Evolutionary conservation across 2,329 filamentous ascomycete genomes (phyloP).

Genomic region (Microascus cirrosus): DNA sequence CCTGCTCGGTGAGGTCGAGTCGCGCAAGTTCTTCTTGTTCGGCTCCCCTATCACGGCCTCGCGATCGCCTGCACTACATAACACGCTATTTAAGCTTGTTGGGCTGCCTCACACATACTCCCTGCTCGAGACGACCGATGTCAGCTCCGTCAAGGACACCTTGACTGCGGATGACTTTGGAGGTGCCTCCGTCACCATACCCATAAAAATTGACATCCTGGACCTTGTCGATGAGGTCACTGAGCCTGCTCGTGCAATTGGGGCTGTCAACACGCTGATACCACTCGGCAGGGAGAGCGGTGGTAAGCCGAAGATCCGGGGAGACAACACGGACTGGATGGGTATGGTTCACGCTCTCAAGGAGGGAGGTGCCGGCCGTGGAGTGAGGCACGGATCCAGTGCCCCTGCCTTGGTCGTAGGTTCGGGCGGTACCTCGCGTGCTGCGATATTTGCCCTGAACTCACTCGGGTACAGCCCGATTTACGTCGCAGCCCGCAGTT

Average conservation of each 20-base stretch:
- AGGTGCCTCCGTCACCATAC: constrained; percentile 91
- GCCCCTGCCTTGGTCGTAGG: constrained; percentile 59
- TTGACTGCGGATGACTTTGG: constrained; percentile 70
- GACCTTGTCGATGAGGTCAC: constrained; percentile 69
- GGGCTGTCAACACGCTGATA: constrained; percentile 90
- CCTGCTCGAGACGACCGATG: constrained; percentile 61
- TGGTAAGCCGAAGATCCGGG: constrained; percentile 48
- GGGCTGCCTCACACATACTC: constrained; percentile 81
- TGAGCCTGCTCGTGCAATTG: constrained; percentile 68
- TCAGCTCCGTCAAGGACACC: constrained; percentile 47
- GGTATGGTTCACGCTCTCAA: constrained; percentile 78
- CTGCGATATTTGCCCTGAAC: constrained; percentile 80
- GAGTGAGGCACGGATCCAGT: not conserved
- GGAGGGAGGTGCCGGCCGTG: constrained; percentile 45
- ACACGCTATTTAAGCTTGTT: constrained; percentile 62
- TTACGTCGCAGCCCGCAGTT: constrained; percentile 73
- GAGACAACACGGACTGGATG: constrained; percentile 92
- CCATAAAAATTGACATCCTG: constrained; percentile 84
- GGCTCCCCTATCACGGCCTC: constrained; percentile 76
- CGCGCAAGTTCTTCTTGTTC: constrained; percentile 75
- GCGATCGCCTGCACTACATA: constrained; percentile 82
- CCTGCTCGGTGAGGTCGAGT: constrained; percentile 66
- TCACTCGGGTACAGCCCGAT: constrained; percentile 76
- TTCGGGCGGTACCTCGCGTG: constrained; percentile 82
- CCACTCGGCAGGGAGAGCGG: constrained; percentile 32